Evolutionary conservation across 1,139 yeast species (phyloP).

Genomic region (Blastobotrys capitulatus): DNA sequence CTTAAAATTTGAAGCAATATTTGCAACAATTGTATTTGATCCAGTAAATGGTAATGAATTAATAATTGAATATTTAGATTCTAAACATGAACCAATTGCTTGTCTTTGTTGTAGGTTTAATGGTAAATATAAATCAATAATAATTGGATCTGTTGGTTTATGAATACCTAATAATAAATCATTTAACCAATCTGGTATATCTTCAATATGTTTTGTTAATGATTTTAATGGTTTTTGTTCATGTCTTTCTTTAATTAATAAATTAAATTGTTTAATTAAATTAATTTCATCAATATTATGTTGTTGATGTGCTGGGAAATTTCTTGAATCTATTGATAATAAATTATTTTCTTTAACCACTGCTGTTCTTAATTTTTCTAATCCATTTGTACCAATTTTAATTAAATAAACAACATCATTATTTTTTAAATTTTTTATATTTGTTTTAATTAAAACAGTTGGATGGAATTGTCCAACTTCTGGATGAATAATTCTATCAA

Average conservation of each 20-base stretch:
- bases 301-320: slow-evolving; percentile 7
- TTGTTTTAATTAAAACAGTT: slow-evolving; percentile 24
- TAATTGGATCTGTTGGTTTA: not conserved
- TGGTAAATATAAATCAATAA: not conserved
- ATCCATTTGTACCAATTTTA: not conserved
- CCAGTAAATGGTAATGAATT: slow-evolving; percentile 1
- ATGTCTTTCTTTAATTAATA: not conserved
- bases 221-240: not conserved
- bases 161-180: slow-evolving; percentile 25
- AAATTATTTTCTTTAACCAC: not conserved
- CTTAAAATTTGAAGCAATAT: not conserved
- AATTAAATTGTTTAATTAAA: slow-evolving; percentile 1
- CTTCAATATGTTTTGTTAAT: too few relatives aligned
- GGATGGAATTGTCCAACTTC: slow-evolving; percentile 23
- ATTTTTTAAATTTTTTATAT: slow-evolving; percentile 20
- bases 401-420: slow-evolving; percentile 5
- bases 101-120: not conserved
- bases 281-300: not conserved
- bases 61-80: not conserved
- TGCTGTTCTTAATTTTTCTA: slow-evolving; percentile 1
- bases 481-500: slow-evolving; percentile 28
- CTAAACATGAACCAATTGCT: not conserved
- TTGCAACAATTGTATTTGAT: not conserved
- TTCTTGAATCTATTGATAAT: slow-evolving; percentile 1
- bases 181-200: slow-evolving; percentile 38